These are phyloP conservation scores for Linum tenue DNA, from an alignment of 345 rosid species.

Conservation along the genomic window DNA sequence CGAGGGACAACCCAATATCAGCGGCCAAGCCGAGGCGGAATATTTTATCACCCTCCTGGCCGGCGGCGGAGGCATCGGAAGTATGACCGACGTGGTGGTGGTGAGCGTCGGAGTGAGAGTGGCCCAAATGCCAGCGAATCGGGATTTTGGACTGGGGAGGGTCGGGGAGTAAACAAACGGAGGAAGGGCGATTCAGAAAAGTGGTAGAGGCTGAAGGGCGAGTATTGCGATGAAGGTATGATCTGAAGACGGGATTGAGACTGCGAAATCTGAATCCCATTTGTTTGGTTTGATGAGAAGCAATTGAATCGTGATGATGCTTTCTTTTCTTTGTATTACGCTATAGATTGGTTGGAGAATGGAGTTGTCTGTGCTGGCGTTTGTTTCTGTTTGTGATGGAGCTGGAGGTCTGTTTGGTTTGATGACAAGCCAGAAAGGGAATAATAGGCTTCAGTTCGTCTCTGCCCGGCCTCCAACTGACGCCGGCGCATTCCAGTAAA, in stretches of 20 bases:
- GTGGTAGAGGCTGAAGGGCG: constrained; percentile 12
- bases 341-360: too few relatives aligned
- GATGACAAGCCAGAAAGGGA: too few relatives aligned
- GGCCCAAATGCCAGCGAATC: constrained; percentile 64
- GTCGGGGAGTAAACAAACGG: constrained; percentile 7
- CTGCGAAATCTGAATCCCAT: constrained; percentile 47
- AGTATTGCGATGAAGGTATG: constrained; percentile 25
- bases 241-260: constrained; percentile 31
- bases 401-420: too few relatives aligned
- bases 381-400: too few relatives aligned
- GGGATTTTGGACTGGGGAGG: constrained; percentile 26
- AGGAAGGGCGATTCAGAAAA: constrained; percentile 1
- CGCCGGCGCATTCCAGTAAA: too few relatives aligned
- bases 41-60: constrained; percentile 50
- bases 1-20: constrained; percentile 46
- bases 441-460: too few relatives aligned
- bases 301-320: too few relatives aligned
- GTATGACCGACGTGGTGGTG: constrained; percentile 12
- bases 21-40: constrained; percentile 71
- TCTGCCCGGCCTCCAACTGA: too few relatives aligned
- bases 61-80: constrained; percentile 7
- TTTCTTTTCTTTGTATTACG: too few relatives aligned
- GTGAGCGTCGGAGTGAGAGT: constrained; percentile 35
- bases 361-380: too few relatives aligned
- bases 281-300: too few relatives aligned